Conservation (phyloP, 2,329 filamentous ascomycete species). For the Hypoxylon sp. region DNA sequence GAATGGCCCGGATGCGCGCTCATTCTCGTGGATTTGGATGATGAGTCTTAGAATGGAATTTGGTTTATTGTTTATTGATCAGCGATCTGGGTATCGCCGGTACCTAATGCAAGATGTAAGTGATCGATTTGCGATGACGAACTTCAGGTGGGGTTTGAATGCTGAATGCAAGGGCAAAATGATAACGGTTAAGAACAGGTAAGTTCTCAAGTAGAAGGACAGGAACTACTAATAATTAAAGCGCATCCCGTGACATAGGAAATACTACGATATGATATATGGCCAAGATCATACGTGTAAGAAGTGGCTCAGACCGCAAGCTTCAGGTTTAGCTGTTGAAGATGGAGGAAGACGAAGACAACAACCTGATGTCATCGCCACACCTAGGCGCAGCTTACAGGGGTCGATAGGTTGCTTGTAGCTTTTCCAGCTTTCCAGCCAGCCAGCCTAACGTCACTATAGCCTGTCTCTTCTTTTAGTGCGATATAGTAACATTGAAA, state of each 20-base stretch:
- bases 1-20: slow-evolving; percentile 33
- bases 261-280: slow-evolving; percentile 8
- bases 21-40: slow-evolving; percentile 13
- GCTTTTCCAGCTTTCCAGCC: too few species aligned
- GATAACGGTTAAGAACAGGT: neutral
- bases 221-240: slow-evolving; percentile 2
- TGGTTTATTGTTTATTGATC: too few species aligned
- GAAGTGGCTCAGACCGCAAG: slow-evolving; percentile 21
- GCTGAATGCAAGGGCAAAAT: slow-evolving; percentile 1
- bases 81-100: too few species aligned
- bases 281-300: slow-evolving; percentile 25
- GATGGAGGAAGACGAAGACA: neutral
- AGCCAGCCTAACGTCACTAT: too few species aligned
- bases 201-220: neutral
- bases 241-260: slow-evolving; percentile 1
- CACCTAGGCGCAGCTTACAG: slow-evolving; percentile 28
- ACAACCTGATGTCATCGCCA: slow-evolving; percentile 45
- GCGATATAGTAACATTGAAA: too few species aligned
- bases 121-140: neutral
- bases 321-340: neutral
- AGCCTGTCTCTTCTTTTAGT: too few species aligned
- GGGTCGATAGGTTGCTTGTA: neutral
- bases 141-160: neutral
- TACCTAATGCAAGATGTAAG: neutral
- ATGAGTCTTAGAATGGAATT: too few species aligned